phyloP scores from a whole-genome alignment of 2,329 filamentous ascomycete species.

The Cytospora chrysosperma region DNA sequence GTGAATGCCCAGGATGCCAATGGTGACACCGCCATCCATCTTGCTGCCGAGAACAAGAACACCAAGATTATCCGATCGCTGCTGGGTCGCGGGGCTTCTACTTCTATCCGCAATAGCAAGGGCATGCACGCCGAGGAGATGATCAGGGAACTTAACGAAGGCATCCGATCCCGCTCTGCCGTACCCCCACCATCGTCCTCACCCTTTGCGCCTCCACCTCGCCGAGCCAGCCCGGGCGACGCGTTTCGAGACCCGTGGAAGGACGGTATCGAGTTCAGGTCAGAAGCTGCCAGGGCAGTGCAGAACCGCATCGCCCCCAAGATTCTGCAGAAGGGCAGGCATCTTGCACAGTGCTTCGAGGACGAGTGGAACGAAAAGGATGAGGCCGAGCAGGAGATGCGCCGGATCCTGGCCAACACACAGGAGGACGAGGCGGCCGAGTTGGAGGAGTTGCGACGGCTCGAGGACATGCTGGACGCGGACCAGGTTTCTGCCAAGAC shows the following conservation, averaged over 20 bases:
- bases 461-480: conserved; percentile 52
- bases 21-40: conserved; percentile 80
- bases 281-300: conserved; percentile 66
- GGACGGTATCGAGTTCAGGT: conserved; percentile 33
- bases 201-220: conserved; percentile 63
- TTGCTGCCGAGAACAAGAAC: conserved; percentile 77
- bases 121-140: conserved; percentile 83
- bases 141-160: conserved; percentile 72
- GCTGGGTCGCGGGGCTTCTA: conserved; percentile 75
- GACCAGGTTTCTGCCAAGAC: conserved; percentile 53
- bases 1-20: conserved; percentile 81
- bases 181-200: conserved; percentile 72
- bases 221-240: conserved; percentile 53
- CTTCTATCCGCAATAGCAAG: conserved; percentile 77
- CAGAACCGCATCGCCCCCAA: conserved; percentile 68
- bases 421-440: conserved; percentile 66
- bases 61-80: conserved; percentile 84
- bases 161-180: conserved; percentile 62
- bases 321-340: conserved; percentile 70
- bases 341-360: conserved; percentile 69
- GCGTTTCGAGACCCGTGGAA: conserved; percentile 39
- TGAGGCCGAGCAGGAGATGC: conserved; percentile 65
- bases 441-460: conserved; percentile 48
- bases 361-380: conserved; percentile 74
- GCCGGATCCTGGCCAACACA: conserved; percentile 63